Base-by-base conservation (phyloP, 306 rosid species). In the Cicer yamashitae region DNA sequence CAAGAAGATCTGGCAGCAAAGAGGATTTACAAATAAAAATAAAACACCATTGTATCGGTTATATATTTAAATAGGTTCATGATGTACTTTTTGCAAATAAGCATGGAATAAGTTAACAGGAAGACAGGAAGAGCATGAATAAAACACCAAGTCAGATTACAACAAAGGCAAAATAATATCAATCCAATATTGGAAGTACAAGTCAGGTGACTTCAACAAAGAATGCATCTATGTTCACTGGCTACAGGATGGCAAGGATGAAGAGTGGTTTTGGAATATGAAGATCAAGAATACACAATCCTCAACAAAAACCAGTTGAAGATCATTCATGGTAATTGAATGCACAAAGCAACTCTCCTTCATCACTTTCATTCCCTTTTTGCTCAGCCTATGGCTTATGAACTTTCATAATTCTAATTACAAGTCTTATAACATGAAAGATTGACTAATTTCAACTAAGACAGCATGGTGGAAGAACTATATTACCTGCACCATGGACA, bases 1-100 rank as follows among this genome's bases (percentile, higher is more conserved):
- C 99, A 96, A 10, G 82, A 70, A 68, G 99, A 88, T 81, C 99
- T 96, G 79, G 67, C 20, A 76, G 70, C 84, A 81, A 56, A 70
- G 52, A 82, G 85, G 69, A 74, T 66, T 78, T 79, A 43, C 63
- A 80, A 60, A 79, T 70, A 50, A 81, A 79, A 38, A 75, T 51
- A 51, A 67, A 40, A 44, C 56, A 30, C 17, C 37, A 30, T 54
- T 10, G 39, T 34, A 61, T 59, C 40, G 51, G 46, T 15, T 60
- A 40, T 25, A 60, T 18, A 7, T 14, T 66, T 6, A 50, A 5
- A 11, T 50, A 73, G 17, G 50, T 71, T 66, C 52, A 67, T 46
- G 39, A n/a, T 10, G 59, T 71, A 20, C 62, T 34, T 37, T 46
- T 77, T 11, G 58, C n/a, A 72, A 52, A 72, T 80, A 53, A 80